Evolutionary conservation across 371 early-diverging fungal genomes (phyloP), one percentile per base, ranked within the genome.

Genomic region (Mortierella sp.): DNA sequence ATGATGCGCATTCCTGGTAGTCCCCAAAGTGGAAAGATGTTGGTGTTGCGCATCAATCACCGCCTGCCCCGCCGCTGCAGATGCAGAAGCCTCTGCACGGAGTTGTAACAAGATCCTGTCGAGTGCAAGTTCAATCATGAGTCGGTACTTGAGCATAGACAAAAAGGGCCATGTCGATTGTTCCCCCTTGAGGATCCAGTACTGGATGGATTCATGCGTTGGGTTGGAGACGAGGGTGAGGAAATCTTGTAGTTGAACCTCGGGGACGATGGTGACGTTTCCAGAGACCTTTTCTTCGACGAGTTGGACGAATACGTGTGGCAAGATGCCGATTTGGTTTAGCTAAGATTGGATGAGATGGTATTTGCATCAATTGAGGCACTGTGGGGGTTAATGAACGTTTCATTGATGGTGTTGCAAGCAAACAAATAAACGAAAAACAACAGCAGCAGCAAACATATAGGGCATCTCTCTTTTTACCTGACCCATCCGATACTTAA

Each of bases 181-280:
- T 80, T 96, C 95, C 42, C 97, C 97, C 81, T 96, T 95, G 19
- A 90, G 73, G 68, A 96, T 93, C 96, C 96, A 96, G 81, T 96
- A 94, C 58, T 92, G 92, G 47, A 96, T 84, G 11, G 93, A 90
- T 45, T 89, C 83, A 57, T 92, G 88, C 0, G 95, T 95, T 28
- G 97, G 97, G 74, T 96, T 95, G 11, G 95, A 92, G 72, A 97
- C 94, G n/a, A 96, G 74, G 0, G 90, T 92, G 70, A 90, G 91
- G 77, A 95, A 93, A 77, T 96, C 96, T 88, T 93, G 89, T 1
- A 85, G 74, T 19, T 82, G 79, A 28, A 84, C 80, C 60, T 83
- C 68, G n/a, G 94, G 94, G 9, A 92, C 90, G 48, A 95, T 92
- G 42, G 94, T 95, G 8, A 95, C 92, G 76, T 95, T 91, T 21